Evolutionary conservation across 2,329 filamentous ascomycete species (phyloP), one percentile per base, ranked within the genome.

Genomic region (Lachnellula suecica): DNA sequence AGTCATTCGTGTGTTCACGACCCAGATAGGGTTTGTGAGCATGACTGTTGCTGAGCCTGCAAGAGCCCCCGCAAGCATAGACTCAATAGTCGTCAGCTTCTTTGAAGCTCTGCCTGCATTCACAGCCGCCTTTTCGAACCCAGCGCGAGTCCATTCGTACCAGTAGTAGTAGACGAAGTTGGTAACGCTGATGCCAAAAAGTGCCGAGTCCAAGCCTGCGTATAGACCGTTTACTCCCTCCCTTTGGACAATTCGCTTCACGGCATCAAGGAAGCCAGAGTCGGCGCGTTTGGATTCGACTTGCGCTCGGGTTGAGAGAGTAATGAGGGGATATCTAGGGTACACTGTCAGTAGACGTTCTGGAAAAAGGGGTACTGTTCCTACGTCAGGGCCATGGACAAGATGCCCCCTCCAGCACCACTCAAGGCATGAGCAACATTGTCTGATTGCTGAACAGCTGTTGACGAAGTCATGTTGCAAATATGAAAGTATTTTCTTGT

Each of bases 101-200:
- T 84, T 87, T 57, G 82, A 85, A 52, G 85, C 81, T 59, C 90
- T 85, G 29, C 88, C 89, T 49, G 88, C 78, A 64, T 83, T 85
- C 52, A 79, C 71, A 42, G 91, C 91, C 9, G 91, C 89, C 59
- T 80, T 79, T 70, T 90, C 91, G 75, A 97, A 97, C 69, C 88
- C 88, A 46, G 87, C 81, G 53, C 92, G 86, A 58, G 91, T 94
- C 89, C 91, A 99, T 76, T 99, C 94, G 74, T 97, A 99, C 93
- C 90, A 99, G 79, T 97, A 99, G 77, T 99, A 99, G 80, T 99
- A 99, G 44, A 99, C 93, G 70, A 99, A 99, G 78, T 99, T 99
- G 65, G 94, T 99, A 63, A 99, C 87, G 72, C 89, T 94, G 77
- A 99, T 97, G 70, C 94, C 94, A 72, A 99, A 97, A 42, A 99